These are phyloP conservation scores for Trametes cubensis DNA, from an alignment of 768 basidiomycete species.

Conservation along the genomic window DNA sequence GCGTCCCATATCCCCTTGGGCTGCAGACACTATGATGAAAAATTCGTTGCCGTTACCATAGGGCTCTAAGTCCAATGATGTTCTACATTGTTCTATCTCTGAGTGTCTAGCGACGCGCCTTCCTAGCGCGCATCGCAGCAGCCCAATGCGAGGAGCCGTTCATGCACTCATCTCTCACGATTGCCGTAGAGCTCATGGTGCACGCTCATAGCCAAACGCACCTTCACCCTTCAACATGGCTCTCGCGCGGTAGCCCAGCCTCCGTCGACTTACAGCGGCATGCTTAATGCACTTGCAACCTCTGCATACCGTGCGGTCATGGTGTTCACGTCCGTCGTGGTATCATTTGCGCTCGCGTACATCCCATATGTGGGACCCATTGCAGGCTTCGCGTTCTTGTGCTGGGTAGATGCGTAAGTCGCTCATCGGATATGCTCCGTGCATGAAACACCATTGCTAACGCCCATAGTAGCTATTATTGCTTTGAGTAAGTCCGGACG, in stretches of 20 bases:
- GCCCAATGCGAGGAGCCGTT: neutral
- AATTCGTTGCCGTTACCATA: constrained; percentile 13
- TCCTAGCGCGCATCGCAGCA: neutral
- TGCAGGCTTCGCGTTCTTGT: constrained; percentile 71
- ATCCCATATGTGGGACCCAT: constrained; percentile 68
- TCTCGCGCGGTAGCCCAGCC: constrained; percentile 52
- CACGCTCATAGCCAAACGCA: constrained; percentile 71
- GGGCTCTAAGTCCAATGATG: neutral
- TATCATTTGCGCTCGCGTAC: constrained; percentile 64
- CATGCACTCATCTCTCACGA: constrained; percentile 19
- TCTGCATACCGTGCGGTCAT: constrained; percentile 84
- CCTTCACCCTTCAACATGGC: constrained; percentile 73
- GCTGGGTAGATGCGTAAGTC: constrained; percentile 87
- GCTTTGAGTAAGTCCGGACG: constrained; percentile 68
- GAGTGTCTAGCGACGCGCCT: neutral
- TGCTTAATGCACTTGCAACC: constrained; percentile 74
- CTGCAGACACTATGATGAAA: constrained; percentile 10
- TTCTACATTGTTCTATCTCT: constrained; percentile 9
- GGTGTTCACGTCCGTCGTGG: constrained; percentile 72
- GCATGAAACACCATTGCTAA: neutral
- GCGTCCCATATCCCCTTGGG: neutral
- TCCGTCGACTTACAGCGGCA: constrained; percentile 64
- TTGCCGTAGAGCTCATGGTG: constrained; percentile 72
- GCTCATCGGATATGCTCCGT: neutral
- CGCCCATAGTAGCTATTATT: constrained; percentile 69